Conservation (phyloP, 768 basidiomycete genomes). For the Tylopilus plumbeoviolaceoides region DNA sequence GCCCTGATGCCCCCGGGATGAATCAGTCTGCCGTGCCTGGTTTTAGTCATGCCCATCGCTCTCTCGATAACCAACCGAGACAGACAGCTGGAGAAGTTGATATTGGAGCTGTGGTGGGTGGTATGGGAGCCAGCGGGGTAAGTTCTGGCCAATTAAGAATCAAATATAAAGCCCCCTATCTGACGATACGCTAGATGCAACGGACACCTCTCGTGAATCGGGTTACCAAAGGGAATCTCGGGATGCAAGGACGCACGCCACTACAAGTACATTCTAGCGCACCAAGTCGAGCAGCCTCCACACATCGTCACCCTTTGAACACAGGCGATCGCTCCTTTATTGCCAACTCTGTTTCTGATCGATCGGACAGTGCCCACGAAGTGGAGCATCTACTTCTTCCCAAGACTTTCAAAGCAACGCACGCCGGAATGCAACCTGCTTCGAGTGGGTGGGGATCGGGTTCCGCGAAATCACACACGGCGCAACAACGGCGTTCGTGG, state of each 20-base stretch:
- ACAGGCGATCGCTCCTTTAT: conserved; percentile 40
- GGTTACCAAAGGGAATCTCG: conserved; percentile 30
- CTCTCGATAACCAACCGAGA: conserved; percentile 19
- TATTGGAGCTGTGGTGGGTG: conserved; percentile 53
- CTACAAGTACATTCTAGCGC: conserved; percentile 24
- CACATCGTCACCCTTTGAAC: conserved; percentile 43
- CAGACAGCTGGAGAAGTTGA: conserved; percentile 32
- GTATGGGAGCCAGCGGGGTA: conserved; percentile 66
- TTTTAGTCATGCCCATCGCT: conserved; percentile 15
- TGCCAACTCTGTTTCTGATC: conserved; percentile 48
- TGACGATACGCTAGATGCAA: conserved; percentile 50
- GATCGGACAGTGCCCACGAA: conserved; percentile 65
- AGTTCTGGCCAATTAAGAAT: neutral
- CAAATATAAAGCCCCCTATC: neutral
- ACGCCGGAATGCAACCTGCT: conserved; percentile 16
- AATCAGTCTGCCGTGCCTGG: conserved; percentile 16
- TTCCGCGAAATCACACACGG: conserved; percentile 20
- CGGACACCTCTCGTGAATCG: conserved; percentile 63
- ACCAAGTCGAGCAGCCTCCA: conserved; percentile 19
- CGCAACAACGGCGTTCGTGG: conserved; percentile 27
- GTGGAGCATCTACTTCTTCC: conserved; percentile 61
- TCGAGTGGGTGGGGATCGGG: conserved; percentile 37
- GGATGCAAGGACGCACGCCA: conserved; percentile 27
- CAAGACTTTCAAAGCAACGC: conserved; percentile 18
- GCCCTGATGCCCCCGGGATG: conserved; percentile 26